Evolutionary conservation across 306 rosid genomes (phyloP).

Genomic region (Rosa multiflora): DNA sequence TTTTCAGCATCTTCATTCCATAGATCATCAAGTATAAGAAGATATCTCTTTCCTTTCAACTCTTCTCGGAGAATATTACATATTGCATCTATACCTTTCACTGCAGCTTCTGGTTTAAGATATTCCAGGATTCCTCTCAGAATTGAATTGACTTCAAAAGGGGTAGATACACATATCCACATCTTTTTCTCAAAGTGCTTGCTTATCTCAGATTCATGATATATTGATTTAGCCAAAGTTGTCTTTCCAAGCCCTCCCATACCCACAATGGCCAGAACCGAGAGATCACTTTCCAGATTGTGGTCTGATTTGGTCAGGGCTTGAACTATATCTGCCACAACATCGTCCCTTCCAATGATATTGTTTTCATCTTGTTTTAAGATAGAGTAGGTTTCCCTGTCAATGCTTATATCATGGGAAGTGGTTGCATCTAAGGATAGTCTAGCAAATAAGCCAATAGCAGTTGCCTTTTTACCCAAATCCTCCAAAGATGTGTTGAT

Average conservation of each 20-base stretch:
- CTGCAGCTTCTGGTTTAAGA: background rate
- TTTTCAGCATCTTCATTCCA: background rate
- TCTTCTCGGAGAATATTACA: background rate
- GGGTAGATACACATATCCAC: background rate
- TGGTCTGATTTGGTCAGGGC: background rate
- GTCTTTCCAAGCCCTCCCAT: background rate
- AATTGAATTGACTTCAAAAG: background rate
- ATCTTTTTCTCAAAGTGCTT: background rate
- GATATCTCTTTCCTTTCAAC: background rate
- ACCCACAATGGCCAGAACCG: background rate
- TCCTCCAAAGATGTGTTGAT: background rate
- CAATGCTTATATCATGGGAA: background rate
- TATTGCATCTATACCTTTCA: background rate
- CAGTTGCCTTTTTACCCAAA: background rate
- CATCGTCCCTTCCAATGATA: background rate
- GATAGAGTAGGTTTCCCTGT: background rate
- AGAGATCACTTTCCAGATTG: background rate
- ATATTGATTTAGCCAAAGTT: background rate
- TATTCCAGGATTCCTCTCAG: background rate
- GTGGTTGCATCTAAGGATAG: background rate
- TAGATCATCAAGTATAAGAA: background rate
- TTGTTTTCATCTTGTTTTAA: background rate
- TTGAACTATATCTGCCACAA: background rate
- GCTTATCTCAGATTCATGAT: background rate
- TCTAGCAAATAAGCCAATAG: background rate